Percentiles rank a stretch among this genome's conserved stretches.
phyloP scores from a whole-genome alignment of 345 rosid species.

The Eucalyptus urophylla region DNA sequence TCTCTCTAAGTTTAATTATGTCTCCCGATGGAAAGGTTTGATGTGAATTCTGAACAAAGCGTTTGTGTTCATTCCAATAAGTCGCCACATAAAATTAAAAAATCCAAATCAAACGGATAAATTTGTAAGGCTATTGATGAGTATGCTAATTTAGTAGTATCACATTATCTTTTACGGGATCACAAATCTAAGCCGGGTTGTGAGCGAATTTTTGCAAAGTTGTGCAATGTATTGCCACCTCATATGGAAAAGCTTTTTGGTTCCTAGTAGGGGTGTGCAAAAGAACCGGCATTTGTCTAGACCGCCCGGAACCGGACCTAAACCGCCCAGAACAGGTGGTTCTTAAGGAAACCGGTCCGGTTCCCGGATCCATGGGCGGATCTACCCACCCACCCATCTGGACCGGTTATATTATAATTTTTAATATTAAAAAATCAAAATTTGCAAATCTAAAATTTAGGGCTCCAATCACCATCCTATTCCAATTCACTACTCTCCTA shows the following conservation, averaged over 20 bases:
- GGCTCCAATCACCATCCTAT: too few relatives aligned
- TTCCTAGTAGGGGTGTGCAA: too few relatives aligned
- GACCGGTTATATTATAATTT: too few relatives aligned
- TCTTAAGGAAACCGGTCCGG: too few relatives aligned
- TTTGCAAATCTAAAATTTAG: too few relatives aligned
- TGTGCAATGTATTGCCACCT: not conserved
- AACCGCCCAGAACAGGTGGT: accelerated
- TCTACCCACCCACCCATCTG: accelerated
- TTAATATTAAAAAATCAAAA: too few relatives aligned
- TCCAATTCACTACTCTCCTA: too few relatives aligned
- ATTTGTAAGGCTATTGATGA: accelerated
- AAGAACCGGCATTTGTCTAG: accelerated
- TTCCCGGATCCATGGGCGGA: too few relatives aligned
- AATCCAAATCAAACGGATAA: accelerated
- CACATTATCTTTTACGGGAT: accelerated
- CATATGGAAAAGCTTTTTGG: too few relatives aligned
- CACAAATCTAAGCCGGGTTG: accelerated
- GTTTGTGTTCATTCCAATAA: too few relatives aligned
- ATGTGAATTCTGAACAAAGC: accelerated
- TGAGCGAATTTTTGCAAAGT: not conserved
- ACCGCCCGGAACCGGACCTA: accelerated
- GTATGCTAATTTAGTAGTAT: accelerated
- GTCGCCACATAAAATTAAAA: accelerated
- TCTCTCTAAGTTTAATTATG: not conserved
- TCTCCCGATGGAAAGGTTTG: not conserved